Evolutionary conservation across 2,329 filamentous ascomycete genomes (phyloP).

Genomic region (Botrytis medusae): DNA sequence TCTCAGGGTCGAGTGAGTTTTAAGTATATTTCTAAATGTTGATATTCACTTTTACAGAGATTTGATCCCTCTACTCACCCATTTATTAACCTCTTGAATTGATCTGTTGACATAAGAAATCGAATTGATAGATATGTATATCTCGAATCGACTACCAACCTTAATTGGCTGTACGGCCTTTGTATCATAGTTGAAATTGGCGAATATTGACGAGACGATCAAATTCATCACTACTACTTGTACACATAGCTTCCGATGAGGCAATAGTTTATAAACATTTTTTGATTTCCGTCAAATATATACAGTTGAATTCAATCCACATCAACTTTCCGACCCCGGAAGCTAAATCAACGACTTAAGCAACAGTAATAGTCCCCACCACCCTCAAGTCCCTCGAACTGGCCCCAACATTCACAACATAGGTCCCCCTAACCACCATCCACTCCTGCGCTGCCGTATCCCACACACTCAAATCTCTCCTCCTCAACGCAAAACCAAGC

Average conservation of each 20-base stretch:
- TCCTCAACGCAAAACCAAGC: constrained; percentile 71
- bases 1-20: too few species aligned
- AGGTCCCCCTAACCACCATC: not conserved
- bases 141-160: too few species aligned
- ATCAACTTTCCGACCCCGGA: not conserved
- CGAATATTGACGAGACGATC: too few species aligned
- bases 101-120: too few species aligned
- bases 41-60: too few species aligned
- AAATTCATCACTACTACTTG: not conserved
- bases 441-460: constrained; percentile 1
- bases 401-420: constrained; percentile 4
- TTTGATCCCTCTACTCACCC: too few species aligned
- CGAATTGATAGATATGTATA: too few species aligned
- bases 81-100: too few species aligned
- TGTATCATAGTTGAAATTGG: too few species aligned
- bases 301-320: not conserved
- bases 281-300: not conserved
- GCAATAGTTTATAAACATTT: not conserved
- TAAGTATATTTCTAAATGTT: too few species aligned
- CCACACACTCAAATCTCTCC: constrained; percentile 13
- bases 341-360: not conserved
- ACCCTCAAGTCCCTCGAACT: constrained; percentile 6
- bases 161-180: too few species aligned
- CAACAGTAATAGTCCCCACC: not conserved
- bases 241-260: not conserved